Percentiles rank a stretch among this genome's conserved stretches.
These are phyloP conservation scores for Alternaria sp. DNA, from an alignment of 2,329 filamentous ascomycete genomes.

Conservation along the genomic window DNA sequence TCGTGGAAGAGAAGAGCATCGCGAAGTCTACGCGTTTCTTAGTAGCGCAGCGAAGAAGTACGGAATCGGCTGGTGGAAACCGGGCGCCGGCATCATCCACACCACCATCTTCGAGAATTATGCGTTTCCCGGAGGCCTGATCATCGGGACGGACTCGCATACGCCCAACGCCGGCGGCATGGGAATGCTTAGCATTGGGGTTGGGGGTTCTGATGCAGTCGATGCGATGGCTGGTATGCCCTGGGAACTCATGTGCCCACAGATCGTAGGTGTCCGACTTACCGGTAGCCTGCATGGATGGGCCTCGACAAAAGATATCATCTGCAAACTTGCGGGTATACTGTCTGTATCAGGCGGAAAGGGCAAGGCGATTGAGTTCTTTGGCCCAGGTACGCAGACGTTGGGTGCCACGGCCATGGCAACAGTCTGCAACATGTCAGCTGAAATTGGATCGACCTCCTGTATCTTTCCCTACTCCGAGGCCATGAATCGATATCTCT, in stretches of 20 bases:
- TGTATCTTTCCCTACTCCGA: slow-evolving; percentile 48
- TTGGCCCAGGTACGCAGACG: slow-evolving; percentile 41
- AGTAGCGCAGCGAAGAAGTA: slow-evolving; percentile 49
- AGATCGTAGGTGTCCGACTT: slow-evolving; percentile 43
- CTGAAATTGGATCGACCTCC: slow-evolving; percentile 48
- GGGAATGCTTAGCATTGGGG: slow-evolving; percentile 47
- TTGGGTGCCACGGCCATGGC: slow-evolving; percentile 48
- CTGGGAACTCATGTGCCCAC: slow-evolving; percentile 45
- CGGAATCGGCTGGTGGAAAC: slow-evolving; percentile 42
- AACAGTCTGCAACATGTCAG: slow-evolving; percentile 49
- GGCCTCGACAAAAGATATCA: slow-evolving; percentile 47
- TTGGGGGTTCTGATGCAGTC: slow-evolving; percentile 37
- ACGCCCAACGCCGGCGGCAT: slow-evolving; percentile 49
- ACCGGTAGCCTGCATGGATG: slow-evolving; percentile 40
- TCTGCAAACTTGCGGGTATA: slow-evolving; percentile 47
- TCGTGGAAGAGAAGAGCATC: slow-evolving; percentile 36
- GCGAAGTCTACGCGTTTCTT: slow-evolving; percentile 51
- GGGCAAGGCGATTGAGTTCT: slow-evolving; percentile 48
- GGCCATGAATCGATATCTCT: slow-evolving; percentile 42
- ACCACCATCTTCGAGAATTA: slow-evolving; percentile 53
- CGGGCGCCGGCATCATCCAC: slow-evolving; percentile 40
- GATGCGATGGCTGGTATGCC: slow-evolving; percentile 41
- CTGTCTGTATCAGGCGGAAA: slow-evolving; percentile 46
- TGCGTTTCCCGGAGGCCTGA: slow-evolving; percentile 44
- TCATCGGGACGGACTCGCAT: slow-evolving; percentile 49